Conservation (phyloP, 108 stramenopile genomes). For the Aurantiochytrium sp. region DNA sequence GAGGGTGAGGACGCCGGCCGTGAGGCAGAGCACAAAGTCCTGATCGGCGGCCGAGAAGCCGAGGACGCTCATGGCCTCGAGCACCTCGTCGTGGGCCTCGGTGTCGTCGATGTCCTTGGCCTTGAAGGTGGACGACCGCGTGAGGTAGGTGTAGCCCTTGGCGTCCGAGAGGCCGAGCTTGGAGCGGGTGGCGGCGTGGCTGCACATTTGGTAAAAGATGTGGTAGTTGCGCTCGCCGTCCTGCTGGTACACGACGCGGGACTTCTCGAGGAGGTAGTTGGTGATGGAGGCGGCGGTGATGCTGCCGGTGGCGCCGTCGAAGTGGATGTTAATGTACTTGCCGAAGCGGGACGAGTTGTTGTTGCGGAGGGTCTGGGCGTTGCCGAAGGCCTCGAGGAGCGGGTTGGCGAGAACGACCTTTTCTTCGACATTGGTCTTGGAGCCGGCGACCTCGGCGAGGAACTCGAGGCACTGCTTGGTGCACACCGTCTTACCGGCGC, state of each 20-base stretch:
- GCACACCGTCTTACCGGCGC: conserved; percentile 39
- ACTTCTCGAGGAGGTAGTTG: conserved; percentile 44
- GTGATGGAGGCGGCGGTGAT: conserved; percentile 34
- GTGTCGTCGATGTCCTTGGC: conserved; percentile 37
- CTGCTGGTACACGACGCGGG: conserved; percentile 33
- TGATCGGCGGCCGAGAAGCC: not conserved
- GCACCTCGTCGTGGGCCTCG: conserved; percentile 33
- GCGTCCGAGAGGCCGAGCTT: not conserved
- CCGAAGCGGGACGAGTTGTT: conserved; percentile 40
- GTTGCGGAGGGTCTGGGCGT: conserved; percentile 47
- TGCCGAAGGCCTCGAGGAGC: conserved; percentile 48
- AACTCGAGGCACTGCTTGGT: conserved; percentile 52
- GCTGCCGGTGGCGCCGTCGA: not conserved
- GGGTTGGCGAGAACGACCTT: conserved; percentile 41
- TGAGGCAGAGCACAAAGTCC: conserved; percentile 29
- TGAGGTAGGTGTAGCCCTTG: not conserved
- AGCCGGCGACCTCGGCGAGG: conserved; percentile 46
- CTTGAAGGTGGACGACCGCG: not conserved
- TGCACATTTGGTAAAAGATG: conserved; percentile 48
- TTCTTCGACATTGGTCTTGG: conserved; percentile 28
- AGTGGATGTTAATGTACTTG: conserved; percentile 34
- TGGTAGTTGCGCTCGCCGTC: conserved; percentile 51
- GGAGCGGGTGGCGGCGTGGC: not conserved
- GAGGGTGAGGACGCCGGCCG: conserved; percentile 55
- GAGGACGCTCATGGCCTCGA: conserved; percentile 35